phyloP scores from a whole-genome alignment of 495 filamentous ascomycete species.

The Lineolata rhizophorae region DNA sequence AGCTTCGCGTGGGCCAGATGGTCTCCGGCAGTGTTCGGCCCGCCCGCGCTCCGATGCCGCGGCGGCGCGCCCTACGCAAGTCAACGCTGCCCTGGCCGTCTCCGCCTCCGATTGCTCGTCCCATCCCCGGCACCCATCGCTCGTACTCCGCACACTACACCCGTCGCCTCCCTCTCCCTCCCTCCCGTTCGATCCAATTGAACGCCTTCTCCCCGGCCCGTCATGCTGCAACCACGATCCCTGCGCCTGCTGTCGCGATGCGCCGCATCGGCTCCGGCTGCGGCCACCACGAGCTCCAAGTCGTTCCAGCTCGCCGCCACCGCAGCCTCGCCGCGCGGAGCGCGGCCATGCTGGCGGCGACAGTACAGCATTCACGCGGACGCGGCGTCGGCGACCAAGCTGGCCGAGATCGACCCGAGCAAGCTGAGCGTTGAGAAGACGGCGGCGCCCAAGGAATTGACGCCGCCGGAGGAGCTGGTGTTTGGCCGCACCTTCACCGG shows the following conservation, averaged over 20 bases:
- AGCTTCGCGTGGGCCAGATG: too few species aligned
- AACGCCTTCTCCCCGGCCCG: background rate
- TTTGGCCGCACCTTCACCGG: conserved; percentile 82
- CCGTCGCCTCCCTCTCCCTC: conserved; percentile 1
- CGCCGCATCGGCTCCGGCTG: too few species aligned
- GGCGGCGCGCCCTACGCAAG: too few species aligned
- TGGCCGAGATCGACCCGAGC: conserved; percentile 47
- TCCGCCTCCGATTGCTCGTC: too few species aligned
- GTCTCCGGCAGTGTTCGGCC: too few species aligned
- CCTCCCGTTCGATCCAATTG: conserved; percentile 1
- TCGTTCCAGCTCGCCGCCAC: background rate
- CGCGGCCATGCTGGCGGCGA: conserved; percentile 16
- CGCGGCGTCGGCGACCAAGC: conserved; percentile 10
- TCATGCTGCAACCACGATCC: conserved; percentile 12
- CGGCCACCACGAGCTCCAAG: background rate
- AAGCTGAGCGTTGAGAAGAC: conserved; percentile 55
- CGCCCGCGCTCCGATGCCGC: too few species aligned
- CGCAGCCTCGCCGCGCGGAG: conserved; percentile 8
- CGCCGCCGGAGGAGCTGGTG: conserved; percentile 54
- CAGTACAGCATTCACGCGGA: conserved; percentile 16
- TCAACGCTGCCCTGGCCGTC: too few species aligned
- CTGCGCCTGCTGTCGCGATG: conserved; percentile 6
- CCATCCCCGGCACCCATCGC: too few species aligned
- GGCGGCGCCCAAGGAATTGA: conserved; percentile 47
- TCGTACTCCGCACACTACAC: too few species aligned